phyloP scores from a whole-genome alignment of 495 filamentous ascomycete genomes.

The Letharia columbiana region DNA sequence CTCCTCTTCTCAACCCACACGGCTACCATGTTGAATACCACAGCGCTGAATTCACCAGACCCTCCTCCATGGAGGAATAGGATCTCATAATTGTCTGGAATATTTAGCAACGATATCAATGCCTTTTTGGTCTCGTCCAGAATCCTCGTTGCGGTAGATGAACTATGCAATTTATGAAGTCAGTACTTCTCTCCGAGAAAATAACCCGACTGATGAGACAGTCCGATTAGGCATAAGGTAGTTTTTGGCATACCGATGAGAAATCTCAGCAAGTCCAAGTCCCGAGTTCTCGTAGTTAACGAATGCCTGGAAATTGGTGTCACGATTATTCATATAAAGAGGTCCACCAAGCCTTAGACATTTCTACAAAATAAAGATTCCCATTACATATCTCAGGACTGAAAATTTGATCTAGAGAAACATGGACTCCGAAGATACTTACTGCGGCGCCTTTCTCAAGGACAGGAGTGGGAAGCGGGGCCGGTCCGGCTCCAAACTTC shows the following conservation, averaged over 20 bases:
- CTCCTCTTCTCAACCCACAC: constrained; percentile 67
- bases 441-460: constrained; percentile 55
- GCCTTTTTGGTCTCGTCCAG: constrained; percentile 56
- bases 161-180: constrained; percentile 59
- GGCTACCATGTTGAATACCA: constrained; percentile 69
- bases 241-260: constrained; percentile 44
- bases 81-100: constrained; percentile 70
- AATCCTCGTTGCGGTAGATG: constrained; percentile 60
- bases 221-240: not conserved
- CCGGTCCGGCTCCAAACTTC: constrained; percentile 81
- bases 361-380: too few relatives aligned
- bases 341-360: too few relatives aligned
- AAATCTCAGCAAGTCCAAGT: constrained; percentile 74
- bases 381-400: too few relatives aligned
- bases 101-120: constrained; percentile 57
- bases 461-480: constrained; percentile 63
- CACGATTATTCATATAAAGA: too few relatives aligned
- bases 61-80: constrained; percentile 80
- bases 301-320: constrained; percentile 42
- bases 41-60: constrained; percentile 68
- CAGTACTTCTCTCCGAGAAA: not conserved
- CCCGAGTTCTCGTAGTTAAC: constrained; percentile 75
- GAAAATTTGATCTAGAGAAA: too few relatives aligned
- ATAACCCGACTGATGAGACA: not conserved
- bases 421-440: not conserved